A percentile compares a stretch with the other conserved stretches of the same genome.
Evolutionary conservation across 1,284 basidiomycete species (phyloP).

Genomic region (Sanguinoderma infundibulare): DNA sequence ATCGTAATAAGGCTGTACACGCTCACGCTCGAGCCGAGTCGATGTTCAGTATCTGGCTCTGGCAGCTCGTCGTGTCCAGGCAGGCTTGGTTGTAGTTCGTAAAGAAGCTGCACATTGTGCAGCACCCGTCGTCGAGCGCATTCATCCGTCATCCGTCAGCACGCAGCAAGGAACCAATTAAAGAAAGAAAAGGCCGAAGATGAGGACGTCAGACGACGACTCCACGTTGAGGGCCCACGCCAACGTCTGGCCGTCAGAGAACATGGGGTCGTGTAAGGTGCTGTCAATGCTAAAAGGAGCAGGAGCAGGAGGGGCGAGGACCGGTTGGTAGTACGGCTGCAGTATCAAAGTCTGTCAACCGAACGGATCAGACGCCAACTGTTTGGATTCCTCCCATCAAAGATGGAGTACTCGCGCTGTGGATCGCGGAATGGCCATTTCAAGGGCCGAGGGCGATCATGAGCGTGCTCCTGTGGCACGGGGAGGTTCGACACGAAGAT

Average conservation of each 20-base stretch:
- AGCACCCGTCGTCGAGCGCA: constrained; percentile 46
- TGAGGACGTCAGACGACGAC: constrained; percentile 58
- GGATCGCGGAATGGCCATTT: no score
- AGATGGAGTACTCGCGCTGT: no score
- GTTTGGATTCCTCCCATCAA: no score
- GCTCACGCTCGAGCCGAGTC: constrained; percentile 36
- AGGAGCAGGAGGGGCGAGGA: constrained; percentile 59
- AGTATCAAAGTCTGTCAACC: neutral
- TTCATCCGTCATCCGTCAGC: neutral
- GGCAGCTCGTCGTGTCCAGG: constrained; percentile 52
- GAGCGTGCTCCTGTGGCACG: no score
- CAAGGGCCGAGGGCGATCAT: no score
- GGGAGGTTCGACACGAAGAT: no score
- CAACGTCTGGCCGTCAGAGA: constrained; percentile 40
- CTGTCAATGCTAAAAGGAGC: constrained; percentile 40
- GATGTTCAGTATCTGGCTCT: constrained; percentile 61
- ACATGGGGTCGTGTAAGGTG: constrained; percentile 65
- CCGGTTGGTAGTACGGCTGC: constrained; percentile 62
- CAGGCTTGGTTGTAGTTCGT: constrained; percentile 43
- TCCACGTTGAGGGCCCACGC: constrained; percentile 64
- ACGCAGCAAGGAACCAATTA: neutral
- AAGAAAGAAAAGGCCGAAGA: constrained; percentile 52
- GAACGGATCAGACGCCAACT: neutral
- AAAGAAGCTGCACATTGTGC: constrained; percentile 78
- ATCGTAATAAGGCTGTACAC: constrained; percentile 40